Conservation (phyloP, 2,329 filamentous ascomycete species). For the Aspergillus versicolor region DNA sequence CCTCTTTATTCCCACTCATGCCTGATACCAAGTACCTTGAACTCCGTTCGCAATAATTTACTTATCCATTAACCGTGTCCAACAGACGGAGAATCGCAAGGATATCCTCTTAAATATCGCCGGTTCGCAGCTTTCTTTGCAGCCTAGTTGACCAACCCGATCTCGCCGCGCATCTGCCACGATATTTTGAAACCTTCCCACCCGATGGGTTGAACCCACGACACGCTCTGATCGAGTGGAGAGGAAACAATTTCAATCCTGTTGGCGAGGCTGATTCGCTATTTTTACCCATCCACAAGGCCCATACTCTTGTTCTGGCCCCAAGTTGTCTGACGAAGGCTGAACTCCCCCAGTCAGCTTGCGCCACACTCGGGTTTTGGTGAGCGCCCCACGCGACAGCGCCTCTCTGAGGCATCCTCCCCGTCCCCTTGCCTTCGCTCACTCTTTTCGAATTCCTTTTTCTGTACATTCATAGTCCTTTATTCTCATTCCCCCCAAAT, state of each 20-base stretch:
- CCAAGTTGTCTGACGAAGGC: slow-evolving; percentile 27
- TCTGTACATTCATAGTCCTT: background rate
- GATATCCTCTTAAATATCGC: slow-evolving; percentile 6
- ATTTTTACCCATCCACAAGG: slow-evolving; percentile 27
- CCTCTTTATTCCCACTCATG: slow-evolving; percentile 1
- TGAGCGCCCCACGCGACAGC: slow-evolving; percentile 38
- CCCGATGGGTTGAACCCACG: slow-evolving; percentile 20
- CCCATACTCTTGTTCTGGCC: slow-evolving; percentile 16
- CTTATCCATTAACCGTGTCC: slow-evolving; percentile 13
- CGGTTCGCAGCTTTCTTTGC: slow-evolving; percentile 14
- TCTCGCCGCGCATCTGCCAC: slow-evolving; percentile 18
- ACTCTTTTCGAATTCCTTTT: slow-evolving; percentile 2
- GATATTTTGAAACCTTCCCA: slow-evolving; percentile 10
- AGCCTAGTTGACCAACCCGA: slow-evolving; percentile 18
- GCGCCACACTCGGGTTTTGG: slow-evolving; percentile 45
- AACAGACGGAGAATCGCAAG: slow-evolving; percentile 14
- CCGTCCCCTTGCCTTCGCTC: slow-evolving; percentile 5
- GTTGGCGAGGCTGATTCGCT: slow-evolving; percentile 23
- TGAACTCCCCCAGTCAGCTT: slow-evolving; percentile 42
- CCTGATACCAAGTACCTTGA: slow-evolving; percentile 9
- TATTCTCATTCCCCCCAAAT: background rate
- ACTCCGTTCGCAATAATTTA: background rate
- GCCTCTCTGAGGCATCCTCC: slow-evolving; percentile 16
- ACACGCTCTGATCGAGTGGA: slow-evolving; percentile 13
- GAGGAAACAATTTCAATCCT: slow-evolving; percentile 11